phyloP scores from a whole-genome alignment of 768 basidiomycete genomes.

The Trametes maxima region DNA sequence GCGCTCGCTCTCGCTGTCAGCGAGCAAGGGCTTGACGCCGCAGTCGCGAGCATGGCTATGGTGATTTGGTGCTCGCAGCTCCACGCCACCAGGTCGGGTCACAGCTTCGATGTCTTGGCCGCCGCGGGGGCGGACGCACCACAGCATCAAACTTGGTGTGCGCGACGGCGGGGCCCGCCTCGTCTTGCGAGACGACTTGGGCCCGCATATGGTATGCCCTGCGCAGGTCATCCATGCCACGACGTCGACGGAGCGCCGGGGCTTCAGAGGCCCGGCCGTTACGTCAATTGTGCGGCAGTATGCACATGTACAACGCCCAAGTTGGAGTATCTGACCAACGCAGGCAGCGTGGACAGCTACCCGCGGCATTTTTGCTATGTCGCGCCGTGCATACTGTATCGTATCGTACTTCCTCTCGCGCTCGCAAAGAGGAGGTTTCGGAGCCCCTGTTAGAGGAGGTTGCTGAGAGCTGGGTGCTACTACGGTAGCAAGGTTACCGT shows the following conservation, averaged over 20 bases:
- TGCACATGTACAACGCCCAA: no score
- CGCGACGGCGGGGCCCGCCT: neutral
- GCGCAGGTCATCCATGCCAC: conserved; percentile 16
- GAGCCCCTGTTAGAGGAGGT: no score
- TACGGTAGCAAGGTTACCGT: no score
- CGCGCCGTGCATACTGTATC: no score
- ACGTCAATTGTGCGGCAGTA: no score
- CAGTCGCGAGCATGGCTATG: conserved; percentile 22
- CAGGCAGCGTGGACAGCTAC: no score
- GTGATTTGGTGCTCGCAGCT: conserved; percentile 24
- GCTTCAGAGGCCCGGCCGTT: neutral
- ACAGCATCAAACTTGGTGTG: neutral
- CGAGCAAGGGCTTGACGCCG: conserved; percentile 2
- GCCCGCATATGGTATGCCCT: conserved; percentile 7
- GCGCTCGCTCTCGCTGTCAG: no score
- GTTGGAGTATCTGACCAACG: no score
- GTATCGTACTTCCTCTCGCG: no score
- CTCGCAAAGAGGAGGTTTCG: no score
- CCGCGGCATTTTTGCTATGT: no score
- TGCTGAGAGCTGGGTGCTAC: no score
- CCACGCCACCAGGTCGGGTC: neutral
- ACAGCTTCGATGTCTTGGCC: neutral
- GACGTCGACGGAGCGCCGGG: conserved; percentile 17
- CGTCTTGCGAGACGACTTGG: neutral
- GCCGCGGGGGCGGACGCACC: neutral